Base-by-base conservation (phyloP, 2,329 filamentous ascomycete species). In the Torrubiella hemipterigena region DNA sequence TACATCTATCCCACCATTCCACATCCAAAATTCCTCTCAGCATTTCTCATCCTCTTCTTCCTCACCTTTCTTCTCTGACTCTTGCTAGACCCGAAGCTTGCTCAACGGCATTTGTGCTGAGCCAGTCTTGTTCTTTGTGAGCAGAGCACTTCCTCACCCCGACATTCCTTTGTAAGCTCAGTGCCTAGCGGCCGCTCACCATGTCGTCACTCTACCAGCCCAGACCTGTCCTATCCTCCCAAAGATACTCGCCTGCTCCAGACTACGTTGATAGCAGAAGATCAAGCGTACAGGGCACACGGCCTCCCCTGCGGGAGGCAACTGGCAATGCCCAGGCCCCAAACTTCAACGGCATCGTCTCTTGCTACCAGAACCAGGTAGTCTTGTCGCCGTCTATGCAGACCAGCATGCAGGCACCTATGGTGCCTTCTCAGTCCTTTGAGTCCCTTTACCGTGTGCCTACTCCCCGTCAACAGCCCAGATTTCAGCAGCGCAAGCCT, bases 261-360 rank as follows among this genome's bases (percentile, higher is more conserved):
- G 65, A 67, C 31, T 67, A 66, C 42, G 42, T 58, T 40, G 66
- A 69, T 41, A 46, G 50, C 34, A 58, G 63, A 33, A 58, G 63
- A 40, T 54, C 55, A 40, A 52, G 50, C 31, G 36, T 50, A 45
- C 45, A 54, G 45, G 40, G 40, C 42, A 48, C 48, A 42, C 46
- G 63, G 37, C 53, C 61, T 37, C 67, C 69, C 18, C 57, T 73
- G 22, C 55, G 63, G 35, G 68, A 73, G 43, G 60, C 65, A 14
- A 65, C 59, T 10, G 61, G 63, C 43, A 73, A 73, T 48, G 54
- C 59, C 28, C 68, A 73, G 44, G 46, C 54, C 32, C 52, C 56
- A 40, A 51, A 28, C 47, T 57, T 53, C 51, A 56, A 55, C 39
- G 46, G 55, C 38, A 44, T 63, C 39, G 55, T 57, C 18, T 56